phyloP scores from a whole-genome alignment of 495 filamentous ascomycete species.

The Neurospora sp. region DNA sequence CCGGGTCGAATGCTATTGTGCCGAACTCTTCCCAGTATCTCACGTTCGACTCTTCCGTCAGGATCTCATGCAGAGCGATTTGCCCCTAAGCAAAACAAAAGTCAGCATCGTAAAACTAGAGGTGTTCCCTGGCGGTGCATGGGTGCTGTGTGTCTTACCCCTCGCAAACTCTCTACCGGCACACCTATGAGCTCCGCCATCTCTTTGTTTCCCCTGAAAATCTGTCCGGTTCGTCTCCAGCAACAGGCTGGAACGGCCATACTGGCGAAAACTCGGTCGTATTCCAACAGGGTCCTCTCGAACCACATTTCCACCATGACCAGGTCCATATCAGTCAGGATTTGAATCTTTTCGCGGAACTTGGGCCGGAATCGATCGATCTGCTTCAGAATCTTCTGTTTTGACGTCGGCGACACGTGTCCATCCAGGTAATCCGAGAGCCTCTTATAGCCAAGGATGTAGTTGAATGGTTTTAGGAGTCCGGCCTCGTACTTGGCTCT shows the following conservation, averaged over 20 bases:
- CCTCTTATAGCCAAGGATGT: slow-evolving; percentile 88
- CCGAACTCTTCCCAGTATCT: slow-evolving; percentile 99
- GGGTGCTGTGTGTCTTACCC: slow-evolving; percentile 48
- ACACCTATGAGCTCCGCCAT: slow-evolving; percentile 97
- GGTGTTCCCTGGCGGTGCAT: background rate
- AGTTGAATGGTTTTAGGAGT: slow-evolving; percentile 91
- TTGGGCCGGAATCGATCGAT: slow-evolving; percentile 88
- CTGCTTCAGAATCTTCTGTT: slow-evolving; percentile 81
- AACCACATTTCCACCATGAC: slow-evolving; percentile 98
- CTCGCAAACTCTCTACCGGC: slow-evolving; percentile 79
- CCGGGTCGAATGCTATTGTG: slow-evolving; percentile 91
- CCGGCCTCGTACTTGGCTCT: slow-evolving; percentile 94
- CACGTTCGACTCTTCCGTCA: slow-evolving; percentile 87
- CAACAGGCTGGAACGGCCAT: slow-evolving; percentile 98
- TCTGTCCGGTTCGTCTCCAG: slow-evolving; percentile 94
- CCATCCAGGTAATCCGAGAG: slow-evolving; percentile 83
- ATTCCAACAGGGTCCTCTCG: slow-evolving; percentile 87
- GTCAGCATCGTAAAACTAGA: background rate
- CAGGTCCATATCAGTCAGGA: slow-evolving; percentile 81
- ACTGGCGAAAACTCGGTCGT: slow-evolving; percentile 95
- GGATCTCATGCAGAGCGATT: slow-evolving; percentile 88
- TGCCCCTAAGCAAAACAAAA: slow-evolving; percentile 54
- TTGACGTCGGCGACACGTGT: slow-evolving; percentile 66
- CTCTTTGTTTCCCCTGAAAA: slow-evolving; percentile 95
- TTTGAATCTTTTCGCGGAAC: slow-evolving; percentile 90